Percentiles rank a stretch among this genome's conserved stretches.
Evolutionary conservation across 2,329 filamentous ascomycete species (phyloP).

Genomic region (Tolypocladium tundrense): DNA sequence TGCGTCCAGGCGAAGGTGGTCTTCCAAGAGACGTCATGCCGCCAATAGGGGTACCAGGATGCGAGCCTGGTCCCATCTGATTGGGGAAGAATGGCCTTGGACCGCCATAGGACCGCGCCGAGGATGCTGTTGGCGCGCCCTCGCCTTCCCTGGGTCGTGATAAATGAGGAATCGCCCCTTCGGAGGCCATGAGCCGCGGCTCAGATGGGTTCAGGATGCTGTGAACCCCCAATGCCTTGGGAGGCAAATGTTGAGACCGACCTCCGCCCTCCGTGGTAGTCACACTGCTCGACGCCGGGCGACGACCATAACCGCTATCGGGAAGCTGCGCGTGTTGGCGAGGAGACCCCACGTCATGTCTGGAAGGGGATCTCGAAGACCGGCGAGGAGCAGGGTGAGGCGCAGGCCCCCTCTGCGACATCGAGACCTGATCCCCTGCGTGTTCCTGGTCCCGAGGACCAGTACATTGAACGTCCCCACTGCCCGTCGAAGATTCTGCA

Average conservation of each 20-base stretch:
- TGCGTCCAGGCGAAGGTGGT: constrained; percentile 18
- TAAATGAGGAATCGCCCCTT: constrained; percentile 7
- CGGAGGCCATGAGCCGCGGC: constrained; percentile 10
- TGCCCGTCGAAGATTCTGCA: constrained; percentile 9
- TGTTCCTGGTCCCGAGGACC: constrained; percentile 38
- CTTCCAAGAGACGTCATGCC: constrained; percentile 15
- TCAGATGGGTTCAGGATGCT: constrained; percentile 28
- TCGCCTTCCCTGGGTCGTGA: constrained; percentile 7
- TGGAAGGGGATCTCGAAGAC: constrained; percentile 32
- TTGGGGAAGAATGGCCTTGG: constrained; percentile 14
- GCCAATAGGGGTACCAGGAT: constrained; percentile 21
- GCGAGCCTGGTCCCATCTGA: constrained; percentile 20
- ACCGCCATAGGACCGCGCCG: constrained; percentile 9
- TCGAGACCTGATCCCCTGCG: constrained; percentile 50
- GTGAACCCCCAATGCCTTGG: constrained; percentile 22
- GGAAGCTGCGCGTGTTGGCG: constrained; percentile 10
- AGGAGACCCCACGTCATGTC: constrained; percentile 19
- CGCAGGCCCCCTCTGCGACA: constrained; percentile 52
- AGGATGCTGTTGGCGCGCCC: constrained; percentile 8
- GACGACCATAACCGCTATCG: constrained; percentile 11
- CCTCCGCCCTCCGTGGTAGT: constrained; percentile 12
- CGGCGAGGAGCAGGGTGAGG: constrained; percentile 45
- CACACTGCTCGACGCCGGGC: constrained; percentile 11
- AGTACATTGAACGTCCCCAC: constrained; percentile 43
- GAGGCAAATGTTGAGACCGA: constrained; percentile 13